Conservation (phyloP, 352 stramenopile genomes). For the Phytophthora sp. region DNA sequence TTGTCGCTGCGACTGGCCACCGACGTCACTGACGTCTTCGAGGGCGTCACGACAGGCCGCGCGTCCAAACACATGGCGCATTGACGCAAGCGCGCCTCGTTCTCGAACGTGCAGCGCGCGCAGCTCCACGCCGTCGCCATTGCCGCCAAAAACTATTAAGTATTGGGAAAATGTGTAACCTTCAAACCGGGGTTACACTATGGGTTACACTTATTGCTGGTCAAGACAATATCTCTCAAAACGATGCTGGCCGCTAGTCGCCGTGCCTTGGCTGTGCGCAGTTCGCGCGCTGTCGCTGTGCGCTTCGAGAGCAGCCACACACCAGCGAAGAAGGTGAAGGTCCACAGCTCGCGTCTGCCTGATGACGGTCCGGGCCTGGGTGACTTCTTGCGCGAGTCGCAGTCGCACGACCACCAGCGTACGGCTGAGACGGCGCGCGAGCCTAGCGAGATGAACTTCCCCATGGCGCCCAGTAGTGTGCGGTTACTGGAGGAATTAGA, state of each 20-base stretch:
- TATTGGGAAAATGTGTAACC: not conserved
- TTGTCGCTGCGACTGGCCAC: slow-evolving; percentile 3
- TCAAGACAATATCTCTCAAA: not conserved
- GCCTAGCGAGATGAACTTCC: slow-evolving; percentile 83
- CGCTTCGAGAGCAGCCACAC: slow-evolving; percentile 27
- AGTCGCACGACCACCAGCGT: slow-evolving; percentile 40
- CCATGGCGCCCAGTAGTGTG: slow-evolving; percentile 38
- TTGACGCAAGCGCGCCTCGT: slow-evolving; percentile 34
- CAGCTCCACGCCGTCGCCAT: slow-evolving; percentile 57
- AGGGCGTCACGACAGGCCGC: not conserved
- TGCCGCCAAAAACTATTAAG: slow-evolving; percentile 6
- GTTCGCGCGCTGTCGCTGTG: not conserved
- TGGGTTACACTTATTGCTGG: slow-evolving; percentile 17
- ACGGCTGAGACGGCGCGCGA: slow-evolving; percentile 36
- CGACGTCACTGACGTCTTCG: not conserved
- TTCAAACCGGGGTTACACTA: not conserved
- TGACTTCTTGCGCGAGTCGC: slow-evolving; percentile 74
- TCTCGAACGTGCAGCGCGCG: slow-evolving; percentile 79
- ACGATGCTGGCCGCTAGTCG: slow-evolving; percentile 33
- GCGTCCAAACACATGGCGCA: slow-evolving; percentile 66
- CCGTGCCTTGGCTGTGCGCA: slow-evolving; percentile 2
- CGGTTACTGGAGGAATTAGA: slow-evolving; percentile 61
- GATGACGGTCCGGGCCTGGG: slow-evolving; percentile 55
- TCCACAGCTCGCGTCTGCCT: slow-evolving; percentile 48
- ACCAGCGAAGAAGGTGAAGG: slow-evolving; percentile 7